Evolutionary conservation across 2,329 filamentous ascomycete genomes (phyloP).

Genomic region (Ophiosphaerella narmari): DNA sequence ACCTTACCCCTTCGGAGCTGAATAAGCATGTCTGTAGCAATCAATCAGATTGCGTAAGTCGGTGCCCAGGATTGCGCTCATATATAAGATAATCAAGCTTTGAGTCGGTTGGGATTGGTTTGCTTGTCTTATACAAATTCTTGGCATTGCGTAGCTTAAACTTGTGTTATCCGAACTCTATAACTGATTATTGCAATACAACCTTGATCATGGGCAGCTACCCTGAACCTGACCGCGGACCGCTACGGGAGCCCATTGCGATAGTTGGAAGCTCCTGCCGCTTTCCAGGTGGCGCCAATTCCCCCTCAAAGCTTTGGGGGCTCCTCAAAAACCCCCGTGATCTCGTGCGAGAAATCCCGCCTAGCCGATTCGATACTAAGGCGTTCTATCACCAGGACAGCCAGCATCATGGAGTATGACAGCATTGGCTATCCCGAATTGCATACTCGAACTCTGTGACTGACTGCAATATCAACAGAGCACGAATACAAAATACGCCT

Average conservation of each 20-base stretch:
- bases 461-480: conserved; percentile 5
- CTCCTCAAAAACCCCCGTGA: conserved; percentile 18
- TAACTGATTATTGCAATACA: background rate
- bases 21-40: too few relatives aligned
- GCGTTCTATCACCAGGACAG: background rate
- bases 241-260: conserved; percentile 14
- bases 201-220: background rate
- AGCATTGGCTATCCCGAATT: background rate
- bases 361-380: background rate
- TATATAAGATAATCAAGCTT: too few relatives aligned
- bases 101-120: too few relatives aligned
- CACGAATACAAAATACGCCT: conserved; percentile 8
- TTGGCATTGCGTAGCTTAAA: too few relatives aligned
- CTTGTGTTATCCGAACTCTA: background rate
- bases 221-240: background rate
- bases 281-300: conserved; percentile 36
- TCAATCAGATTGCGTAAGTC: too few relatives aligned
- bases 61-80: too few relatives aligned
- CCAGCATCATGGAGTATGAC: background rate
- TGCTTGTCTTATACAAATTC: too few relatives aligned
- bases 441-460: background rate
- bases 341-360: background rate
- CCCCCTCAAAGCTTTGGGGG: conserved; percentile 41
- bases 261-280: conserved; percentile 24
- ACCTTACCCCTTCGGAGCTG: background rate